A percentile compares a stretch with the other conserved stretches of the same genome.
These are phyloP conservation scores for Vitis cinerea DNA, from an alignment of 164 flowering plant genomes.

Conservation along the genomic window DNA sequence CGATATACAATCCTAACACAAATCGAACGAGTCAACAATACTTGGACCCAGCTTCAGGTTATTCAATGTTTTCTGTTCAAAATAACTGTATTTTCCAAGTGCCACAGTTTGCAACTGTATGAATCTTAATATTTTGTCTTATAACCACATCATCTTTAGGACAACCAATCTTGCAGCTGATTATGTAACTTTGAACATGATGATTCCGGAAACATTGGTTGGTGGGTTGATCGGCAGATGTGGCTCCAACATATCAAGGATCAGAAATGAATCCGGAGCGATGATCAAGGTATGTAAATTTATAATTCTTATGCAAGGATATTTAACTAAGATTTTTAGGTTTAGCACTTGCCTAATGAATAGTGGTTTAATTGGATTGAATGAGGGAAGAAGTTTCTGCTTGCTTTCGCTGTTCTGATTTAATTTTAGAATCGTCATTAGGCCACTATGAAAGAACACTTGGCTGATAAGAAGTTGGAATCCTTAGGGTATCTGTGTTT, in stretches of 20 bases:
- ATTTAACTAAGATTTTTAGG: background rate
- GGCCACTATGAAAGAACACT: too few species aligned
- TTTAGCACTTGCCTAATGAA: background rate
- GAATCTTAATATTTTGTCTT: conserved; percentile 35
- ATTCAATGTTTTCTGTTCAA: conserved; percentile 19
- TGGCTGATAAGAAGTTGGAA: too few species aligned
- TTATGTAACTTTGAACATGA: conserved; percentile 63
- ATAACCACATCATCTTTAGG: conserved; percentile 61
- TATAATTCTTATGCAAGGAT: background rate
- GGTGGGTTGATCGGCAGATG: conserved; percentile 89
- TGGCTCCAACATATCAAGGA: conserved; percentile 84
- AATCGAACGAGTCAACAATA: conserved; percentile 39
- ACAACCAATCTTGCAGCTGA: conserved; percentile 84
- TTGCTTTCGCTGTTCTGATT: background rate
- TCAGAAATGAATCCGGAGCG: conserved; percentile 81
- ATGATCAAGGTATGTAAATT: conserved; percentile 58
- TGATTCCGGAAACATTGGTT: conserved; percentile 69
- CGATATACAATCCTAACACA: conserved; percentile 43
- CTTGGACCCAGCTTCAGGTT: conserved; percentile 72
- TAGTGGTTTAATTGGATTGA: too few species aligned
- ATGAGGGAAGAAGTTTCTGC: too few species aligned
- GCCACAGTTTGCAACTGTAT: conserved; percentile 20
- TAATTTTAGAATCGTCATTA: too few species aligned
- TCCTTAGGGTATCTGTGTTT: too few species aligned
- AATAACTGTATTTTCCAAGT: conserved; percentile 8